Evolutionary conservation across 129 eudicot genomes (phyloP), one percentile per base, ranked within the genome.

Genomic region (Artemisia argyi): DNA sequence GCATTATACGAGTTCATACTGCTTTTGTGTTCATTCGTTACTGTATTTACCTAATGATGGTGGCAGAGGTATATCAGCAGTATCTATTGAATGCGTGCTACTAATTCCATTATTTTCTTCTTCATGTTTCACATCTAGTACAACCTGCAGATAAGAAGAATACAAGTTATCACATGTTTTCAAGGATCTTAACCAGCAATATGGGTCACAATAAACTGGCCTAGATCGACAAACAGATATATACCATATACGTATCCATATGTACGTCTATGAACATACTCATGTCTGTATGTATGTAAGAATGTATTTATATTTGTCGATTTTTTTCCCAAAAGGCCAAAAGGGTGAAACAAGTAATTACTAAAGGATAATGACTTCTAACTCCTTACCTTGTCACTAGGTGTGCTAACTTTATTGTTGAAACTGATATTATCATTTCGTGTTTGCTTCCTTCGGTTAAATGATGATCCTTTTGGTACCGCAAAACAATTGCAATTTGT

Each of bases 401-500:
- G 76, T 44, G 74, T 66, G 62, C 68, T 66, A 59, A 54, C 84
- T 55, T 83, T 85, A 65, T 63, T 82, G 76, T 78, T 83, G 69
- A 83, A 76, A 78, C 83, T 85, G 70, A 83, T 73, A 2, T 68
- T 61, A 71, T 75, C 85, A 79, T 55, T 55, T 54, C 71, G 75
- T 42, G 56, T 70, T 72, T 49, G 79, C 49, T 35, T 76, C 81
- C 73, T 83, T 70, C 55, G 53, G 50, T 72, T 81, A 62, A 11
- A 65, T 24, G 83, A 83, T 11, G 68, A 76, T 68, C 69, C 51
- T 66, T 74, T 81, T 47, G 54, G 84, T 20, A 68, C 72, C 60
- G 71, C 68, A 61, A 79, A 54, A 61, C 89, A 82, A 46, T 65
- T 28, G 70, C 95, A 89, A 70, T 85, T 80, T 46, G 72, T 71